Percentiles rank a stretch among this genome's conserved stretches.
These are phyloP conservation scores for Fusarium staphyleae DNA, from an alignment of 2,329 filamentous ascomycete genomes.

Conservation along the genomic window DNA sequence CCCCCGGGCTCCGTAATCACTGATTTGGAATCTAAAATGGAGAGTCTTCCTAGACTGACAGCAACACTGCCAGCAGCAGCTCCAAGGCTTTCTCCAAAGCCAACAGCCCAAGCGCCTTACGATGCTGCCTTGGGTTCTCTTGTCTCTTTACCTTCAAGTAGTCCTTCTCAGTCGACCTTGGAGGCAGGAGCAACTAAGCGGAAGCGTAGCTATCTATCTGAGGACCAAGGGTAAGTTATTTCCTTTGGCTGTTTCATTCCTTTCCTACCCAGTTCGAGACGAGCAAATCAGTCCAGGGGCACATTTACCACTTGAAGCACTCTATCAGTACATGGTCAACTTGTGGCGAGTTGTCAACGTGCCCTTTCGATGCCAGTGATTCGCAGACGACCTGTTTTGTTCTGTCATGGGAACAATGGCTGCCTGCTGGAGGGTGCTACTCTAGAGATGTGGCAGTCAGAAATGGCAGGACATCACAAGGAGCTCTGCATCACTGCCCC, in stretches of 20 bases:
- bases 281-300: no score
- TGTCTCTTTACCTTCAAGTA: constrained; percentile 8
- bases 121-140: neutral
- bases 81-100: constrained; percentile 12
- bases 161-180: constrained; percentile 26
- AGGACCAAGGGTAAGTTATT: constrained; percentile 34
- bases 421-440: neutral
- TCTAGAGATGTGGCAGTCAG: constrained; percentile 1
- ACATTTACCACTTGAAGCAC: neutral
- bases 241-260: neutral
- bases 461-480: neutral
- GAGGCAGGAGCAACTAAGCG: constrained; percentile 28
- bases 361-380: constrained; percentile 8
- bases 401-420: constrained; percentile 6
- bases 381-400: constrained; percentile 2
- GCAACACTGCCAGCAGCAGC: constrained; percentile 17
- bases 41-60: constrained; percentile 37
- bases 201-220: constrained; percentile 35
- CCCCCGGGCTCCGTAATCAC: constrained; percentile 45
- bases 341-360: neutral
- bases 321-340: neutral
- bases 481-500: constrained; percentile 14
- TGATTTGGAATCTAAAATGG: constrained; percentile 51
- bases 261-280: neutral
- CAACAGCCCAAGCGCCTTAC: constrained; percentile 18